A percentile compares a stretch with the other conserved stretches of the same genome.
Conservation (phyloP, 1,139 yeast genomes). For the Diutina neorugosa region DNA sequence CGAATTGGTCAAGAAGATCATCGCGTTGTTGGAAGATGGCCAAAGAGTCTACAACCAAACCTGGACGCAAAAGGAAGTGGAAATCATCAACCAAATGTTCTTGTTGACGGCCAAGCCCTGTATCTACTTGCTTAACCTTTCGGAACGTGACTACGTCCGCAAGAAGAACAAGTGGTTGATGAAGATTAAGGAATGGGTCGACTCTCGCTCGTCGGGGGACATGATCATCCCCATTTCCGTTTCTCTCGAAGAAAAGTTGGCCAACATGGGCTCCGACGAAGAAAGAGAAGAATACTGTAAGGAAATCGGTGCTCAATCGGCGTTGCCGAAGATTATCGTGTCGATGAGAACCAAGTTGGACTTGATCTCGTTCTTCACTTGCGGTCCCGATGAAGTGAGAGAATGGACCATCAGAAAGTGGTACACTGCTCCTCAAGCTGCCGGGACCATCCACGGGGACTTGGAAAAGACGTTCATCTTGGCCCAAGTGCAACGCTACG, state of each 20-base stretch:
- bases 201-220: constrained; percentile 88
- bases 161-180: constrained; percentile 94
- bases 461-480: constrained; percentile 71
- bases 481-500: constrained; percentile 69
- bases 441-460: constrained; percentile 88
- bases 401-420: constrained; percentile 86
- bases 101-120: constrained; percentile 93
- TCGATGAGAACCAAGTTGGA: constrained; percentile 77
- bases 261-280: constrained; percentile 79
- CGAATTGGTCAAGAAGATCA: constrained; percentile 64
- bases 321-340: constrained; percentile 78
- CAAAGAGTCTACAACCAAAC: constrained; percentile 83
- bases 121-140: constrained; percentile 85
- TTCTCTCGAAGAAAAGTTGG: constrained; percentile 83
- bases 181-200: constrained; percentile 95
- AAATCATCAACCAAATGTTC: constrained; percentile 75
- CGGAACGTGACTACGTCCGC: constrained; percentile 90
- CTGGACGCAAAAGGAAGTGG: constrained; percentile 89
- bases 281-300: constrained; percentile 89
- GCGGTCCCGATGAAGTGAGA: constrained; percentile 82
- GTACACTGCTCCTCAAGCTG: constrained; percentile 82
- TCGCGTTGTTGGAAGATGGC: constrained; percentile 66
- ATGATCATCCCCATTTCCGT: constrained; percentile 89
- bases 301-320: constrained; percentile 72
- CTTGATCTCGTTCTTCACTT: constrained; percentile 79